These are phyloP conservation scores for Mallotus japonicus DNA, from an alignment of 441 rosid species.

Conservation along the genomic window DNA sequence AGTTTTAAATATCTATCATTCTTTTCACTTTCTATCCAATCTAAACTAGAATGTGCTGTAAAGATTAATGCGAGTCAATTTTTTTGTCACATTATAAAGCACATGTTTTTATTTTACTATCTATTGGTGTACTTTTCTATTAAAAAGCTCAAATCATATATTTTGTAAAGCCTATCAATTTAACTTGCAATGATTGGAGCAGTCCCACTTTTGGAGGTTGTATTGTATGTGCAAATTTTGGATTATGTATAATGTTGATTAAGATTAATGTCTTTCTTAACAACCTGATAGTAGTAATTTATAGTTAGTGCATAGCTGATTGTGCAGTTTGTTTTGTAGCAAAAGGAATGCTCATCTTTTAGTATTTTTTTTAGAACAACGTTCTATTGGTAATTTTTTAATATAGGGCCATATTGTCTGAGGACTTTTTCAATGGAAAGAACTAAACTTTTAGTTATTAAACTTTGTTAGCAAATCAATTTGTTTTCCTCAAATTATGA, in stretches of 20 bases:
- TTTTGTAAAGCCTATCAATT: constrained; percentile 6
- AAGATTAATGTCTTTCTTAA: constrained; percentile 7
- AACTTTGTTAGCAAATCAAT: constrained; percentile 7
- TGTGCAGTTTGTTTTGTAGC: not conserved
- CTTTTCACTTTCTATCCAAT: not conserved
- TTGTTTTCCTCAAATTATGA: constrained; percentile 22
- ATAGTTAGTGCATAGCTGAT: not conserved
- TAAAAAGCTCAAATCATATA: constrained; percentile 1
- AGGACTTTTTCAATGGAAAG: constrained; percentile 1
- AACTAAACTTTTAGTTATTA: constrained; percentile 7
- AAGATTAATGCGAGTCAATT: constrained; percentile 6
- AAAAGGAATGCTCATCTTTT: constrained; percentile 9
- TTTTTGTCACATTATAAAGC: not conserved
- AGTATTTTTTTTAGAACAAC: not conserved
- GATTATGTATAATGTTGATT: not conserved
- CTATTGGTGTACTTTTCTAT: constrained; percentile 2
- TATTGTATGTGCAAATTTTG: constrained; percentile 11
- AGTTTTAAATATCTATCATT: constrained; percentile 4
- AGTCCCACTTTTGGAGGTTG: constrained; percentile 4
- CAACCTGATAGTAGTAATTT: not conserved
- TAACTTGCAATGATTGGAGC: not conserved
- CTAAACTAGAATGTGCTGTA: not conserved
- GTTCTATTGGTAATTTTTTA: not conserved
- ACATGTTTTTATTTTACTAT: constrained; percentile 4
- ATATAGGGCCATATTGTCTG: not conserved